Percentiles rank a stretch among this genome's conserved stretches.
Conservation (phyloP, 345 rosid genomes). For the Passiflora organensis region DNA sequence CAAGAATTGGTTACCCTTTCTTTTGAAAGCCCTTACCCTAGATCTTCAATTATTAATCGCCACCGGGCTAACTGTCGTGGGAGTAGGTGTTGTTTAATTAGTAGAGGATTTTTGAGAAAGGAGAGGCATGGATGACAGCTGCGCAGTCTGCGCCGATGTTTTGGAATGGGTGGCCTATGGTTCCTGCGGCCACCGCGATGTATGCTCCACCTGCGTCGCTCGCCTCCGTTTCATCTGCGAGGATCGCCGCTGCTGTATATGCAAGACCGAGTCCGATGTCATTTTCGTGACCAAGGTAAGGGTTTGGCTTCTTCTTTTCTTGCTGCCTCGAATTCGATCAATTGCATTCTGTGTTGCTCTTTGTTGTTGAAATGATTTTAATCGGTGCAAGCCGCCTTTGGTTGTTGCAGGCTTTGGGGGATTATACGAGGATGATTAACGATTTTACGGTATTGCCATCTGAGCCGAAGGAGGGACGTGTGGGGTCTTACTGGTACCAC, state of each 20-base stretch:
- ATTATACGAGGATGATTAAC: conserved; percentile 21
- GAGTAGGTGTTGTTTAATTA: too few relatives aligned
- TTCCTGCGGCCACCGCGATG: conserved; percentile 23
- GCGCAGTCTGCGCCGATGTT: conserved; percentile 24
- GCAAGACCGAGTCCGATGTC: conserved; percentile 19
- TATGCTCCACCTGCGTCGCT: conserved; percentile 24
- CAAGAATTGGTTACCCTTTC: too few relatives aligned
- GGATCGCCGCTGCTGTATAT: conserved; percentile 24
- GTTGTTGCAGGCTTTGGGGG: conserved; percentile 21
- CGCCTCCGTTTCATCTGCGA: conserved; percentile 28
- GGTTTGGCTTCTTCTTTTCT: background rate
- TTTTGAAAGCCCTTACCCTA: too few relatives aligned
- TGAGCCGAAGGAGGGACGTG: conserved; percentile 17
- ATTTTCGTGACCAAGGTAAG: conserved; percentile 24
- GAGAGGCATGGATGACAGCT: conserved; percentile 29
- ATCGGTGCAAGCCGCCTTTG: too few relatives aligned
- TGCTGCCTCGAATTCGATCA: background rate
- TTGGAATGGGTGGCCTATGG: conserved; percentile 28
- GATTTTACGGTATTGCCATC: conserved; percentile 12
- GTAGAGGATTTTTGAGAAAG: too few relatives aligned
- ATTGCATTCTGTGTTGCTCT: background rate
- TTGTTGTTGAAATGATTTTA: background rate
- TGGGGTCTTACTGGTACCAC: conserved; percentile 22
- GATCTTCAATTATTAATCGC: too few relatives aligned
- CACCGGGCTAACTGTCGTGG: too few relatives aligned